Percentiles rank a stretch among this genome's conserved stretches.
Evolutionary conservation across 805 yeast species (phyloP).

Genomic region (Kazachstania africana): DNA sequence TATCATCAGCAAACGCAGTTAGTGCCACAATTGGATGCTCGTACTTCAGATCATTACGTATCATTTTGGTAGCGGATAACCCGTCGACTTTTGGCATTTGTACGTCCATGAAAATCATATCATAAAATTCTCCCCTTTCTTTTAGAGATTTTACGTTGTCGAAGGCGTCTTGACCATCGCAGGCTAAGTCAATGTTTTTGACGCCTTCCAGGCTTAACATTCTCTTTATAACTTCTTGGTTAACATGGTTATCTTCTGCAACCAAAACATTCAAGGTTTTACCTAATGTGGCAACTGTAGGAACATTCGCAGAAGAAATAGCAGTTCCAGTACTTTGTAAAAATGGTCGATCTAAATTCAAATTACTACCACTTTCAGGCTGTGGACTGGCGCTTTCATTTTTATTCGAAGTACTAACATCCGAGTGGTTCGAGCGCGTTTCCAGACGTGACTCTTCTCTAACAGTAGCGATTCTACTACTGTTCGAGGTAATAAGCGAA

Average conservation of each 20-base stretch:
- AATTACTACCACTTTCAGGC: slow-evolving; percentile 7
- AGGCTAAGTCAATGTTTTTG: slow-evolving; percentile 58
- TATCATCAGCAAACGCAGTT: slow-evolving; percentile 91
- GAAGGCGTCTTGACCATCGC: slow-evolving; percentile 86
- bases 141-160: slow-evolving; percentile 43
- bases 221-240: slow-evolving; percentile 84
- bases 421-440: not conserved
- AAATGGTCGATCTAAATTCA: slow-evolving; percentile 23
- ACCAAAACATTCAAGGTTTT: slow-evolving; percentile 43
- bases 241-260: slow-evolving; percentile 89
- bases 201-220: slow-evolving; percentile 83
- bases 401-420: not conserved
- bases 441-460: not conserved
- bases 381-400: slow-evolving; percentile 1
- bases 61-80: slow-evolving; percentile 62
- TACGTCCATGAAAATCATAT: slow-evolving; percentile 88
- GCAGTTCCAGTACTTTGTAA: slow-evolving; percentile 33
- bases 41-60: slow-evolving; percentile 51
- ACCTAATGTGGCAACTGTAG: slow-evolving; percentile 14
- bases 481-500: slow-evolving; percentile 8
- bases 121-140: slow-evolving; percentile 35
- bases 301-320: slow-evolving; percentile 15
- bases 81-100: slow-evolving; percentile 97
- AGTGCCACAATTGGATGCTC: slow-evolving; percentile 78
- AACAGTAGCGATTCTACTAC: slow-evolving; percentile 1